Conservation (phyloP, 169 alveolate genomes). For the Plasmodium yoelii region DNA sequence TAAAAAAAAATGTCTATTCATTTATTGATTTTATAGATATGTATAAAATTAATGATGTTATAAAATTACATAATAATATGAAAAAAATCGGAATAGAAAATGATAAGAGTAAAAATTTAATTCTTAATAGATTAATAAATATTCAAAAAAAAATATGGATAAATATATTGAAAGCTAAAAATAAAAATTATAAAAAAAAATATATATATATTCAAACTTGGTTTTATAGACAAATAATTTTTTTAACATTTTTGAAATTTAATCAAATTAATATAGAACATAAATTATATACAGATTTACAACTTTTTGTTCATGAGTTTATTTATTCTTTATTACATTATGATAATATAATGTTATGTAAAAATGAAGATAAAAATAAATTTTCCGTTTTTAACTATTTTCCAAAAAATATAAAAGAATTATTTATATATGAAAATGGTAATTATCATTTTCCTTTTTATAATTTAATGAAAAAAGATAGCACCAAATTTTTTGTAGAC, state of each 20-base stretch:
- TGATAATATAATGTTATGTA: conserved; percentile 2
- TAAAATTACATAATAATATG: conserved; percentile 16
- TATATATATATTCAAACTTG: conserved; percentile 17
- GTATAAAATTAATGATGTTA: conserved; percentile 15
- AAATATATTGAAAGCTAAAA: conserved; percentile 22
- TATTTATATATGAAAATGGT: conserved; percentile 20
- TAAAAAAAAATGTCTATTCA: conserved; percentile 23
- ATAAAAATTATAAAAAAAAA: conserved; percentile 12
- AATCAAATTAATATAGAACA: conserved; percentile 56
- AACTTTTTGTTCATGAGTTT: conserved; percentile 34
- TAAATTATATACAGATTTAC: conserved; percentile 27
- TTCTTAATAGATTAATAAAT: conserved; percentile 1
- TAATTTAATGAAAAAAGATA: conserved; percentile 6
- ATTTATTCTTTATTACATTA: conserved; percentile 5
- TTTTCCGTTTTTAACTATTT: conserved; percentile 36
- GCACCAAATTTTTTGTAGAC: conserved; percentile 24
- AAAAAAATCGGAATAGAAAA: neutral
- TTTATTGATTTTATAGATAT: conserved; percentile 10
- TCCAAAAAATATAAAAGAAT: conserved; percentile 69
- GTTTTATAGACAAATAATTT: conserved; percentile 21
- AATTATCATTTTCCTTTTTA: conserved; percentile 53
- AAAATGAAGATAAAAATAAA: conserved; percentile 31
- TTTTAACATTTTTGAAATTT: conserved; percentile 9
- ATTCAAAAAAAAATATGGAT: conserved; percentile 46
- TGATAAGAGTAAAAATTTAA: conserved; percentile 16